Conservation (phyloP, 1,139 yeast species). For the Pichia sp. region DNA sequence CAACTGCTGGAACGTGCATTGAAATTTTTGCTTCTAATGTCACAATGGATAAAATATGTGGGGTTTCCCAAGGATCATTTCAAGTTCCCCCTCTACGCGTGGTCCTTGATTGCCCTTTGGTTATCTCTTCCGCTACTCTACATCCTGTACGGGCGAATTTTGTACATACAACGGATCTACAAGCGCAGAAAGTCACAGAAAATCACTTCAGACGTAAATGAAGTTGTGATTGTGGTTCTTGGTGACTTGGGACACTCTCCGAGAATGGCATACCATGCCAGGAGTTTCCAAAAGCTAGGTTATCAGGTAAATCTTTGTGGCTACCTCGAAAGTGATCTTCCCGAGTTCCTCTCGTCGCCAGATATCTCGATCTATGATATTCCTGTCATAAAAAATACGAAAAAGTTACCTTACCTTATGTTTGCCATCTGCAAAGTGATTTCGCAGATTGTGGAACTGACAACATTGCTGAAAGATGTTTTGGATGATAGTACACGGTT, state of each 20-base stretch:
- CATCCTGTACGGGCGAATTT: conserved; percentile 12
- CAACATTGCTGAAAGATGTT: conserved; percentile 46
- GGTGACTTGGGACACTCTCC: conserved; percentile 98
- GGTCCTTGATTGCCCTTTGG: conserved; percentile 36
- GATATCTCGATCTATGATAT: conserved; percentile 45
- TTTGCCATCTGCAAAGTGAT: conserved; percentile 60
- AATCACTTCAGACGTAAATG: conserved; percentile 17
- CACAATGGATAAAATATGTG: conserved; percentile 24
- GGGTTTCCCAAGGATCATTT: conserved; percentile 26
- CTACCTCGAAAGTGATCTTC: conserved; percentile 59
- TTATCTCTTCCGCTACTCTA: conserved; percentile 32
- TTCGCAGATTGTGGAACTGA: conserved; percentile 48
- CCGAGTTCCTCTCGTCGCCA: conserved; percentile 48
- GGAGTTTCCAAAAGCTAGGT: conserved; percentile 64
- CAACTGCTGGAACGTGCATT: too few relatives aligned
- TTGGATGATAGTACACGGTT: conserved; percentile 55
- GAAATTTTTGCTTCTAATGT: conserved; percentile 7
- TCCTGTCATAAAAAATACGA: conserved; percentile 41
- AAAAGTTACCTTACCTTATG: conserved; percentile 48
- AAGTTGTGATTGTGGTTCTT: conserved; percentile 73
- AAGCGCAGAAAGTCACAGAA: conserved; percentile 25
- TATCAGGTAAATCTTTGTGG: conserved; percentile 84
- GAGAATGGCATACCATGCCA: conserved; percentile 88
- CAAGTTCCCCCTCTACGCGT: conserved; percentile 24
- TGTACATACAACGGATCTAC: conserved; percentile 35